Base-by-base conservation (phyloP, 179 eudicot genomes). In the Pouteria campechiana region DNA sequence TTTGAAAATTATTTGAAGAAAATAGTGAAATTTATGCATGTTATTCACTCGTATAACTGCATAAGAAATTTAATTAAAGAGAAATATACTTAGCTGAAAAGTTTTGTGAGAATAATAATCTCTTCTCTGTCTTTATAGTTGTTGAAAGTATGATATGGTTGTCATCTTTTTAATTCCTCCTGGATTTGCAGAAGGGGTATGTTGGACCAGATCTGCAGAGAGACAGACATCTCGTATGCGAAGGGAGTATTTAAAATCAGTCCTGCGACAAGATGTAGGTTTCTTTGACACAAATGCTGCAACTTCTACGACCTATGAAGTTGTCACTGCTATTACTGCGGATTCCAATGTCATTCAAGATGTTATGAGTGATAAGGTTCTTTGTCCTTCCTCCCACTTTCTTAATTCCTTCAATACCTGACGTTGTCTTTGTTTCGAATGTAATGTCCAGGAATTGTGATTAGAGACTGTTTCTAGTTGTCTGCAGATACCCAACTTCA, bases 201-300 rank as follows among this genome's bases (percentile, higher is more conserved):
- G 74, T 45, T 68, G 69, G 69, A 63, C 69, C 30, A 63, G 69
- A 38, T 62, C 65, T 1, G 65, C 74, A 7, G 69, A 68, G 50
- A 54, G 74, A 43, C 74, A 68, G 18, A 48, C 65, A n/a, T 57
- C 69, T 15, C 54, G 61, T 1, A 53, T 57, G 22, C 37, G 74
- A 52, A 68, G 40, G 54, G 58, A 68, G 20, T 68, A 68, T 32
- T 34, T 68, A 47, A 68, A 50, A 54, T 68, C 74, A 7, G 60
- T 63, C 8, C 50, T 68, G 6, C 58, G 65, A 16, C 74, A 58
- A 44, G 74, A 68, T 42, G 74, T 68, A 10, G 58, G 65, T 35
- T 68, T 62, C 61, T 68, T 62, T 32, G 74, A 68, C 37, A 48
- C 17, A 15, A 58, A 60, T 48, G 54, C 35, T 14, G 47, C 55